Base-by-base conservation (phyloP, 129 eudicot species). In the Lactuca sativa region DNA sequence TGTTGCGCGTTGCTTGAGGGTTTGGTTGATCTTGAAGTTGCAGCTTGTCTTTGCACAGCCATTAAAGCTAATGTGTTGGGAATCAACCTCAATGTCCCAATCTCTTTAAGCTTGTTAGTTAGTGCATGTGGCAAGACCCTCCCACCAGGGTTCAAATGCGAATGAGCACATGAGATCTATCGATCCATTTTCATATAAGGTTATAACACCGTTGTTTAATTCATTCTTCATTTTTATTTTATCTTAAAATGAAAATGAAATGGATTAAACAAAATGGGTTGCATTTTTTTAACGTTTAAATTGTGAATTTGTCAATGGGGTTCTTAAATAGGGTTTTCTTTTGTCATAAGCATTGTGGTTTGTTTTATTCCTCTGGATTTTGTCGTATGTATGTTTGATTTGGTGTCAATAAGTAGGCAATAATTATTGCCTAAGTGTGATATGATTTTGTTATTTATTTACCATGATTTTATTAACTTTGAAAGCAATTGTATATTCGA, bases 31-130 rank as follows among this genome's bases (percentile, higher is more conserved):
- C 38, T 88, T 71, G 95, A 88, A 53, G 95, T 54, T 33, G 95
- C 95, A 9, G 88, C 64, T 40, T 88, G 95, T 47, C 90, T 88
- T 69, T 88, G 95, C 81, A 88, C 90, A 0, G 90, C 82, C 60
- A 77, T 88, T 11, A 88, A 88, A 81, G 95, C 95, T 7, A 88
- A 83, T 40, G 73, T 88, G 12, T 75, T 88, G 9, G 95, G 95
- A 16, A 82, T 85, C 41, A 88, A 88, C 85, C 72, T 88, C 40
- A 77, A 85, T 12, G 62, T 88, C 55, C 95, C 95, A 9, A 25
- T 88, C 34, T 66, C 95, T 1, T 86, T 88, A 17, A 85, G 91
- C 56, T 79, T 74, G 68, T 40, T 88, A 17, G 30, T 83, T 7
- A 88, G 84, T 59, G 84, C 95, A 59, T 88, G 95, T 58, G 67